These are phyloP conservation scores for Suillus fuscotomentosus DNA, from an alignment of 768 basidiomycete genomes.

Conservation along the genomic window DNA sequence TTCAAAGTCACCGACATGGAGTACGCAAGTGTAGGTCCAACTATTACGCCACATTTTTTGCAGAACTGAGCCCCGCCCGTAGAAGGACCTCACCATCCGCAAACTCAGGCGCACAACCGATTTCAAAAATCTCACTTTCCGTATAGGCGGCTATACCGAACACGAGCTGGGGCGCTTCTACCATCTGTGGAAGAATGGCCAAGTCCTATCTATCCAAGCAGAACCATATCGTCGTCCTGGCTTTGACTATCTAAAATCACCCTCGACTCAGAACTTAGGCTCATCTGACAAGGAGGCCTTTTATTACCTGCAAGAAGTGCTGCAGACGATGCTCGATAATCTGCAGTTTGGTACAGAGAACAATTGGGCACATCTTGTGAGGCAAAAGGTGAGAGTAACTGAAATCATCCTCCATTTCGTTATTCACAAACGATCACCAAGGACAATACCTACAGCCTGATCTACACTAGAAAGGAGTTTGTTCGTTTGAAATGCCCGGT, in stretches of 20 bases:
- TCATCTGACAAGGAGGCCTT: constrained; percentile 22
- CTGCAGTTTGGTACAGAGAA: constrained; percentile 28
- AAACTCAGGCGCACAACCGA: constrained; percentile 25
- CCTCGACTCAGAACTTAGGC: neutral
- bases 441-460: constrained; percentile 22
- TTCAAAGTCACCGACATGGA: constrained; percentile 20
- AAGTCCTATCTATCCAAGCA: constrained; percentile 28
- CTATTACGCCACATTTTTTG: neutral
- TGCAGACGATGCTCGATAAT: constrained; percentile 33
- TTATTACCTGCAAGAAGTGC: constrained; percentile 25
- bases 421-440: neutral
- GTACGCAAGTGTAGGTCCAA: constrained; percentile 29
- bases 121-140: constrained; percentile 22
- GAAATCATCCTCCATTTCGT: neutral
- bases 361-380: constrained; percentile 34
- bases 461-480: constrained; percentile 23
- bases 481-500: constrained; percentile 19
- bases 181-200: constrained; percentile 30
- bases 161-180: constrained; percentile 19
- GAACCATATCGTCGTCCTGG: constrained; percentile 27
- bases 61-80: neutral
- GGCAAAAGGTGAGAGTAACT: constrained; percentile 15
- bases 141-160: constrained; percentile 9
- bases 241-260: neutral
- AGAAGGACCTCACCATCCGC: constrained; percentile 20